Evolutionary conservation across 768 basidiomycete species (phyloP).

Genomic region (Russula brevipes): DNA sequence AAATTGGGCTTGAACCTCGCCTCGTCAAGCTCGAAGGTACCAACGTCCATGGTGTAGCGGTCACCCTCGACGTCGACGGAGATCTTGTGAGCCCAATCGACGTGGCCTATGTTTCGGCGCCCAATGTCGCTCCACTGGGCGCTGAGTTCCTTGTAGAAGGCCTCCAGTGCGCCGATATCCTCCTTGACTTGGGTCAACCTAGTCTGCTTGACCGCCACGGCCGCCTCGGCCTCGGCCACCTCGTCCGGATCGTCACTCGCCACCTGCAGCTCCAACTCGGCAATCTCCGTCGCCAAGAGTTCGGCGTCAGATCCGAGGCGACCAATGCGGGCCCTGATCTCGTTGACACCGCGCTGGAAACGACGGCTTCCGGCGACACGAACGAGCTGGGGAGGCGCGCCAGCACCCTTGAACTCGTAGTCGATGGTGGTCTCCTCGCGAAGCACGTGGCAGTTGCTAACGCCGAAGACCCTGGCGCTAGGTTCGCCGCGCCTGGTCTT

Average conservation of each 20-base stretch:
- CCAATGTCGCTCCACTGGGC: background rate
- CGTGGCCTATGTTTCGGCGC: background rate
- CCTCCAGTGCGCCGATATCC: background rate
- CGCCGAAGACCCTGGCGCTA: constrained; percentile 29
- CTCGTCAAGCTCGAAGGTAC: background rate
- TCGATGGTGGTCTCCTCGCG: constrained; percentile 28
- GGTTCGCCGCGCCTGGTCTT: constrained; percentile 25
- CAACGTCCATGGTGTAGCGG: background rate
- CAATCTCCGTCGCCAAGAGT: background rate
- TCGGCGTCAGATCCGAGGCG: too few relatives aligned
- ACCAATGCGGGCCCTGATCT: background rate
- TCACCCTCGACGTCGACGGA: background rate
- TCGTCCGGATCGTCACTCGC: background rate
- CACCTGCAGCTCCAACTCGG: background rate
- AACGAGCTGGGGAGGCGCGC: background rate
- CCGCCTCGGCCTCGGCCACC: background rate
- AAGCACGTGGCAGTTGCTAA: constrained; percentile 33
- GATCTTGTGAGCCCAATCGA: background rate
- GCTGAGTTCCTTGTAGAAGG: background rate
- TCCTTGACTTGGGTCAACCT: background rate
- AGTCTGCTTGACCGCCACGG: background rate
- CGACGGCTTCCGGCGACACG: background rate
- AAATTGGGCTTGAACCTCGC: background rate
- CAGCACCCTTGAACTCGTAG: background rate
- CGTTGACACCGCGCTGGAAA: background rate